Conservation (phyloP, 495 filamentous ascomycete species). For the Penicillium chermesinum region DNA sequence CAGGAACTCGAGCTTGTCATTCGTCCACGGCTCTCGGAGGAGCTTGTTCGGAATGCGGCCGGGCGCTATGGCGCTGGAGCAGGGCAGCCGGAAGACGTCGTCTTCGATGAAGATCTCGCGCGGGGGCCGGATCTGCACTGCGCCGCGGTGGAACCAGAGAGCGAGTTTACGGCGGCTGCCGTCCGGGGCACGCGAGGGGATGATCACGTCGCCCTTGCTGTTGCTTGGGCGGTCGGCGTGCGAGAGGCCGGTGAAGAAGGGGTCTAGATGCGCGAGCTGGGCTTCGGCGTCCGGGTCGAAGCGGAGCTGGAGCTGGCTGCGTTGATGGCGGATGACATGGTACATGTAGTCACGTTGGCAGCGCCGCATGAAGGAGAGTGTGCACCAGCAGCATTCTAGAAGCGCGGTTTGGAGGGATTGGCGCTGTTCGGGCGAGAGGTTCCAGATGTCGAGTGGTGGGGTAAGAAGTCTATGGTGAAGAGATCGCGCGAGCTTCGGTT, state of each 20-base stretch:
- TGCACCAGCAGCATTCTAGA: constrained; percentile 43
- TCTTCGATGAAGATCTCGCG: constrained; percentile 19
- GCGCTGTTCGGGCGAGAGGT: constrained; percentile 18
- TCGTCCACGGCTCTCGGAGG: constrained; percentile 40
- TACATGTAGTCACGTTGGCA: constrained; percentile 38
- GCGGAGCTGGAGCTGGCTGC: constrained; percentile 16
- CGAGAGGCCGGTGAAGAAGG: constrained; percentile 17
- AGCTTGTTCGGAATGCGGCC: constrained; percentile 39
- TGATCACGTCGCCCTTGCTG: constrained; percentile 30
- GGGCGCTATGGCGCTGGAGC: constrained; percentile 9
- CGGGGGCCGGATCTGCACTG: constrained; percentile 28
- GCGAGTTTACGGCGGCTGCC: constrained; percentile 23
- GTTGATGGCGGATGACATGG: constrained; percentile 28
- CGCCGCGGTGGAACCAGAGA: constrained; percentile 37
- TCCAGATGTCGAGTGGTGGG: constrained; percentile 32
- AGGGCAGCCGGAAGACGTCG: constrained; percentile 34
- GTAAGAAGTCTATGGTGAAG: constrained; percentile 37
- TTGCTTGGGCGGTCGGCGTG: constrained; percentile 13
- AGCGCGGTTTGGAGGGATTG: constrained; percentile 28
- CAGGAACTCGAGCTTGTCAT: constrained; percentile 38
- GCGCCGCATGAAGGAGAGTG: constrained; percentile 34
- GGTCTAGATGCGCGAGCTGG: constrained; percentile 14
- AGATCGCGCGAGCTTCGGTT: constrained; percentile 28
- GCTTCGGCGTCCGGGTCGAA: constrained; percentile 20
- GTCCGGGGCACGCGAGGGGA: constrained; percentile 14